Percentiles rank a stretch among this genome's conserved stretches.
Evolutionary conservation across 345 rosid genomes (phyloP).

Genomic region (Raphanus sativus): DNA sequence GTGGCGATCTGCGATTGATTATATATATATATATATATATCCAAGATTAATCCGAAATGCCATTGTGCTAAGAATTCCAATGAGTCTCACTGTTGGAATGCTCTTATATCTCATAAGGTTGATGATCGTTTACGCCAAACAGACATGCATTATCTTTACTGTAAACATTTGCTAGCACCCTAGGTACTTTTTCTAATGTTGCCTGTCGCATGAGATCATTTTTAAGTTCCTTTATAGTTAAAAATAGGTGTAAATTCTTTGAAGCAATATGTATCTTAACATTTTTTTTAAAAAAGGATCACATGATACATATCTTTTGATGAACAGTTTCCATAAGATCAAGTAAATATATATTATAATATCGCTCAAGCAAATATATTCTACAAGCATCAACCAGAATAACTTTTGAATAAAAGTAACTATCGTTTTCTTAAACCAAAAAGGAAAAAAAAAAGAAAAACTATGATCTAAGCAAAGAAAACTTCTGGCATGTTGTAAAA

Average conservation of each 20-base stretch:
- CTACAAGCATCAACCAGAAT: neutral
- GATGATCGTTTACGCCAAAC: neutral
- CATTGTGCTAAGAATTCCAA: too few relatives aligned
- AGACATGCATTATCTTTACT: neutral
- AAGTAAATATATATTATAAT: neutral
- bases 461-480: neutral
- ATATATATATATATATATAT: too few relatives aligned
- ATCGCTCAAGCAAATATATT: neutral
- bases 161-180: neutral
- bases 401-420: neutral
- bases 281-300: neutral
- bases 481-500: conserved; percentile 1
- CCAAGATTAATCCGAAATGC: too few relatives aligned
- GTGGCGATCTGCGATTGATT: too few relatives aligned
- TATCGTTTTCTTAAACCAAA: neutral
- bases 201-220: neutral
- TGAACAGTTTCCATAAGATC: neutral
- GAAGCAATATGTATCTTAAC: neutral
- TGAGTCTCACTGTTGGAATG: too few relatives aligned
- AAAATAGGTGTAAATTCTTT: neutral
- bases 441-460: neutral
- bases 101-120: too few relatives aligned
- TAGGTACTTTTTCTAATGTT: neutral
- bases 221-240: neutral
- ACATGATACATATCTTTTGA: neutral